phyloP scores from a whole-genome alignment of 208 protist species.

The Novymonas esmeraldas region DNA sequence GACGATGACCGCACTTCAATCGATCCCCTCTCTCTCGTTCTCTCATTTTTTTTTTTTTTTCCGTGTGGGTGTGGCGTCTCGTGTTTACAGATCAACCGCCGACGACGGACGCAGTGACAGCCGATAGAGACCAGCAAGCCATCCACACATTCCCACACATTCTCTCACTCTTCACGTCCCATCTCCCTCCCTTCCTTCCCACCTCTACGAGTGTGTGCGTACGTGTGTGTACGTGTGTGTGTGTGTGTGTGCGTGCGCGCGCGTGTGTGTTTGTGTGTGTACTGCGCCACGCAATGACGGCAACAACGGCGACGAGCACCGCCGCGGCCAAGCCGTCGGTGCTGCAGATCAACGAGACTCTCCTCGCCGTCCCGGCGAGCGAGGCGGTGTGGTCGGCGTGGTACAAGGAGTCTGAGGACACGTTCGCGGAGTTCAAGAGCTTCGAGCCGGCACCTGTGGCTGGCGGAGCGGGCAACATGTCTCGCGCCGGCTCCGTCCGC shows the following conservation, averaged over 20 bases:
- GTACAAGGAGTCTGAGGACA: conserved; percentile 83
- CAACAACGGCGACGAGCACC: conserved; percentile 10
- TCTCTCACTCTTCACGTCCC: too few species aligned
- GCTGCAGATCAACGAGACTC: conserved; percentile 63
- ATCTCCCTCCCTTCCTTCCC: too few species aligned
- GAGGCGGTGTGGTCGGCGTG: conserved; percentile 85
- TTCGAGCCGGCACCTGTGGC: conserved; percentile 48
- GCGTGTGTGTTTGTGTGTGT: too few species aligned
- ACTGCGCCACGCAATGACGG: conserved; percentile 7
- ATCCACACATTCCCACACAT: too few species aligned
- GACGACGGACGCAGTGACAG: too few species aligned
- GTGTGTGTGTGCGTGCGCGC: too few species aligned
- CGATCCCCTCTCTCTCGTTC: too few species aligned
- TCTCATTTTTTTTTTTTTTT: too few species aligned
- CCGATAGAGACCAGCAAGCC: too few species aligned
- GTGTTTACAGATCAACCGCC: too few species aligned
- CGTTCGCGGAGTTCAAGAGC: conserved; percentile 84
- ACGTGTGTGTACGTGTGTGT: background rate
- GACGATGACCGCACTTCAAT: too few species aligned
- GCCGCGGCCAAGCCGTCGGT: conserved; percentile 31
- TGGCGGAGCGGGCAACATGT: conserved; percentile 26
- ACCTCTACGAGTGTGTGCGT: background rate
- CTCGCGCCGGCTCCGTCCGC: conserved; percentile 59
- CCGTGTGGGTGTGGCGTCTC: too few species aligned
- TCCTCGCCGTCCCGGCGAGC: conserved; percentile 51